These are phyloP conservation scores for Penicillium paneum DNA, from an alignment of 2,329 filamentous ascomycete species.

Conservation along the genomic window DNA sequence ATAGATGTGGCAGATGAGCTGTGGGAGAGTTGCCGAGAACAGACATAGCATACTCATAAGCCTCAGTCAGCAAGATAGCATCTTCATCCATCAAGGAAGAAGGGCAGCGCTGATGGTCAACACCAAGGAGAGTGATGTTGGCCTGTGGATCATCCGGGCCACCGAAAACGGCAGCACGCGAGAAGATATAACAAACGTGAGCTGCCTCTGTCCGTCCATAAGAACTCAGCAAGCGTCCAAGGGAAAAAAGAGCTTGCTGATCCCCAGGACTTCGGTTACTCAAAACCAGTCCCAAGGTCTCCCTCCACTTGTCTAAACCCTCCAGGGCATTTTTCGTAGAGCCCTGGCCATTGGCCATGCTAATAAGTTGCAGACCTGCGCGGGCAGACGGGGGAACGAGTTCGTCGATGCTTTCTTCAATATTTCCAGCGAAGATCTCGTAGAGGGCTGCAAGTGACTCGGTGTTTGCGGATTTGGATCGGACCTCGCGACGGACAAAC, in stretches of 20 bases:
- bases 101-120: conserved; percentile 70
- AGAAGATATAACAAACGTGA: conserved; percentile 91
- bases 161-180: conserved; percentile 68
- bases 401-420: conserved; percentile 92
- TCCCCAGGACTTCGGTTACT: conserved; percentile 86
- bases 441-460: conserved; percentile 89
- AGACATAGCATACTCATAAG: conserved; percentile 86
- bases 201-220: conserved; percentile 90
- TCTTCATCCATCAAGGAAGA: conserved; percentile 76
- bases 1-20: conserved; percentile 71
- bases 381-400: conserved; percentile 89
- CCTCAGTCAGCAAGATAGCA: conserved; percentile 87
- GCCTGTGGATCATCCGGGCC: conserved; percentile 77
- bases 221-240: conserved; percentile 76
- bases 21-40: conserved; percentile 59
- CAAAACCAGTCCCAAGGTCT: conserved; percentile 79
- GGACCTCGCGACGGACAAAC: conserved; percentile 93
- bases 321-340: conserved; percentile 70
- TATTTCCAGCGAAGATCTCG: conserved; percentile 88
- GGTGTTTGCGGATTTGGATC: conserved; percentile 72
- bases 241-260: conserved; percentile 68
- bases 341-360: conserved; percentile 61
- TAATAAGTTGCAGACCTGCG: conserved; percentile 87
- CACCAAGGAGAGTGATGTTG: conserved; percentile 79
- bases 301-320: conserved; percentile 89